These are phyloP conservation scores for Dioscorea cayenensis DNA, from an alignment of 116 monocot species.

Conservation along the genomic window DNA sequence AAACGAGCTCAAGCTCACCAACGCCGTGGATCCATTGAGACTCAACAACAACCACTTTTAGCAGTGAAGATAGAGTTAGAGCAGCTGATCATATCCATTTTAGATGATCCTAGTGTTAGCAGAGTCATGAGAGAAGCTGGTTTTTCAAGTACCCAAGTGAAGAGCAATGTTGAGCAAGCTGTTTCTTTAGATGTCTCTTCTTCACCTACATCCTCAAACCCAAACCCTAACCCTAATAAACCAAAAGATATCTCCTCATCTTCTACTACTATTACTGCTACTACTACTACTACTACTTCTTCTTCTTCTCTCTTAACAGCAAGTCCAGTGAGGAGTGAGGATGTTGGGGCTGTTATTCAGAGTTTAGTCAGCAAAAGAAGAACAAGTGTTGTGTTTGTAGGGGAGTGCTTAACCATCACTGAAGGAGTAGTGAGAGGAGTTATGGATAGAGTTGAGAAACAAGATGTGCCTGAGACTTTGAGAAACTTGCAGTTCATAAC, in stretches of 20 bases:
- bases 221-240: conserved; percentile 28
- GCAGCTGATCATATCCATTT: conserved; percentile 84
- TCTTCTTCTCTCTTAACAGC: no score
- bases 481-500: conserved; percentile 56
- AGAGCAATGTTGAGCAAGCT: conserved; percentile 74
- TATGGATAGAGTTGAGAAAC: conserved; percentile 53
- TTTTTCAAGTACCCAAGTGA: conserved; percentile 93
- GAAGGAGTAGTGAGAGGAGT: conserved; percentile 58
- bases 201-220: conserved; percentile 13
- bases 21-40: conserved; percentile 76
- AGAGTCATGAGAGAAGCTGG: conserved; percentile 95
- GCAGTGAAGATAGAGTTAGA: conserved; percentile 80
- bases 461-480: conserved; percentile 46
- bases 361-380: conserved; percentile 25
- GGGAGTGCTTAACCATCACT: conserved; percentile 44
- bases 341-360: conserved; percentile 47
- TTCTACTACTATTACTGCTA: conserved; percentile 1
- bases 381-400: conserved; percentile 56
- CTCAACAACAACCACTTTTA: conserved; percentile 68
- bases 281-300: neutral
- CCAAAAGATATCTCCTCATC: conserved; percentile 19
- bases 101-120: conserved; percentile 97
- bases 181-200: conserved; percentile 29
- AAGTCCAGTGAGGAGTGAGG: conserved; percentile 25
- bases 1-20: conserved; percentile 84